These are phyloP conservation scores for Zalaria sp. DNA, from an alignment of 2,329 filamentous ascomycete genomes.

Conservation along the genomic window DNA sequence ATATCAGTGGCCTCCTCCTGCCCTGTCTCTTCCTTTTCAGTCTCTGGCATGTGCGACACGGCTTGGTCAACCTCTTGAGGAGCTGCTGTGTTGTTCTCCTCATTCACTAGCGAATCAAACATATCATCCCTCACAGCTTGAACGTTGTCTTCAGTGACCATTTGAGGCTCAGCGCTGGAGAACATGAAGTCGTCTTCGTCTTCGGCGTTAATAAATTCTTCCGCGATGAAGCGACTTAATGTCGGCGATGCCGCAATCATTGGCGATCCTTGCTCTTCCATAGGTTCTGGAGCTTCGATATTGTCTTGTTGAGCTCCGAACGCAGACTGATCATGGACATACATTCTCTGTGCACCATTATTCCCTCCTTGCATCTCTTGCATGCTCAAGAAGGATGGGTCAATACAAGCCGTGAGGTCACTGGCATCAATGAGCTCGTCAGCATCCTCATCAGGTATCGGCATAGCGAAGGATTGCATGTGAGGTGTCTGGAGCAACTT, in stretches of 20 bases:
- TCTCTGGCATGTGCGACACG: neutral
- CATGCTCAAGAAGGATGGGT: conserved; percentile 2
- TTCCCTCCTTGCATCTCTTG: neutral
- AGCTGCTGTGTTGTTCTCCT: neutral
- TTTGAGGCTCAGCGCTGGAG: neutral
- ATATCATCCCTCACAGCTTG: neutral
- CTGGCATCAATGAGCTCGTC: neutral
- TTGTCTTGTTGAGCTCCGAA: neutral
- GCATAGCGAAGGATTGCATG: conserved; percentile 5
- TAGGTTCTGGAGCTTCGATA: neutral
- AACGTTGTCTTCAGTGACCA: neutral
- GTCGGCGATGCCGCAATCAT: neutral
- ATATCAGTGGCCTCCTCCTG: conserved; percentile 2
- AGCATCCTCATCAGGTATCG: conserved; percentile 3
- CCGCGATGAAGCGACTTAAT: neutral
- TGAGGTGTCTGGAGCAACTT: conserved; percentile 7
- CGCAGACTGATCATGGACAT: too few relatives aligned
- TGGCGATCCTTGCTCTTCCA: neutral
- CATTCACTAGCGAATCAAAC: neutral
- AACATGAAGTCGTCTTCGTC: too few relatives aligned
- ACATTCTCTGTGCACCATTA: too few relatives aligned
- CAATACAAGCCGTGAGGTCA: conserved; percentile 1
- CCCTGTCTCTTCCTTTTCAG: neutral
- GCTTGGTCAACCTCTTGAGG: neutral
- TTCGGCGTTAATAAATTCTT: neutral